Conservation (phyloP, 2,329 filamentous ascomycete species). For the Paecilomyces fulvus region DNA sequence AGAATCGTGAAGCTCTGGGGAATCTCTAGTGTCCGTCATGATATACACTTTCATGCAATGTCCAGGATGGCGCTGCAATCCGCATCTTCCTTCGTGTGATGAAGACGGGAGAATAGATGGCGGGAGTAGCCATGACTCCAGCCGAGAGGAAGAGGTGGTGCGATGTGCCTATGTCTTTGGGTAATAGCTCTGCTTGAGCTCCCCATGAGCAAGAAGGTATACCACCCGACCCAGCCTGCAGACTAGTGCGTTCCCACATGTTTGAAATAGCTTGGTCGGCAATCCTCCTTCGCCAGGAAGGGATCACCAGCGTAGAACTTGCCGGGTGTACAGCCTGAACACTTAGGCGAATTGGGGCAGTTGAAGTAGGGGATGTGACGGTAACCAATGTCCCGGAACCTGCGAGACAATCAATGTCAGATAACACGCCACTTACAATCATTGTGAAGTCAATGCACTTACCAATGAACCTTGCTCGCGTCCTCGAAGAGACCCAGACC, state of each 20-base stretch:
- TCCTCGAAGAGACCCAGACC: slow-evolving; percentile 90
- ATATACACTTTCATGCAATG: neutral
- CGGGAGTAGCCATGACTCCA: neutral
- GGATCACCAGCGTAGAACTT: slow-evolving; percentile 81
- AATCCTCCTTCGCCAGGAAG: slow-evolving; percentile 84
- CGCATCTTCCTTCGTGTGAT: neutral
- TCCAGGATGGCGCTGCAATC: neutral
- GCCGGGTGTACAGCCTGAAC: slow-evolving; percentile 76
- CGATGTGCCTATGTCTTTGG: neutral
- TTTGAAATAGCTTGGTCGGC: slow-evolving; percentile 95
- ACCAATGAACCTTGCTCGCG: slow-evolving; percentile 86
- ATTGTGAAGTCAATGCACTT: slow-evolving; percentile 25
- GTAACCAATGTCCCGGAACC: slow-evolving; percentile 99
- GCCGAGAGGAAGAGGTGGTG: neutral
- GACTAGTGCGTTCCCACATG: slow-evolving; percentile 69
- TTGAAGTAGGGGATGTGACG: slow-evolving; percentile 98
- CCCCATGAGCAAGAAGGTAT: slow-evolving; percentile 7
- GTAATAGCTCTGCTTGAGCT: neutral
- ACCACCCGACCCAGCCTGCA: neutral
- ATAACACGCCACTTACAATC: neutral
- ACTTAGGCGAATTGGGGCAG: slow-evolving; percentile 94
- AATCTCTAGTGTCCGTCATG: neutral
- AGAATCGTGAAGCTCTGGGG: neutral
- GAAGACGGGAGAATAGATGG: neutral
- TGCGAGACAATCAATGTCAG: slow-evolving; percentile 27